phyloP scores from a whole-genome alignment of 768 basidiomycete species.

The Trametes cubensis region DNA sequence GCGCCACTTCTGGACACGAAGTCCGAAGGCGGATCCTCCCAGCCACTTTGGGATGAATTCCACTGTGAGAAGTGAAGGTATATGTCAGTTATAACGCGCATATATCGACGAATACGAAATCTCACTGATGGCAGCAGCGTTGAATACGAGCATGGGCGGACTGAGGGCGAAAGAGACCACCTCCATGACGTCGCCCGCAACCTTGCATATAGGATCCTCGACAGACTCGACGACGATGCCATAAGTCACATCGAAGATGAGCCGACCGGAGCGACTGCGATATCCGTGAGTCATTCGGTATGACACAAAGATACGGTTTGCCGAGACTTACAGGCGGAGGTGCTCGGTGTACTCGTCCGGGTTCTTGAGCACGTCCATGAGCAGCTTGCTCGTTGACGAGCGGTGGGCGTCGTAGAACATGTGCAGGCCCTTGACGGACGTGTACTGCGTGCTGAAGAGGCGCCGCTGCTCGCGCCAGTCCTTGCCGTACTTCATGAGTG shows the following conservation, averaged over 20 bases:
- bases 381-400: not conserved
- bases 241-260: constrained; percentile 33
- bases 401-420: constrained; percentile 6
- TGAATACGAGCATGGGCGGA: constrained; percentile 13
- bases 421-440: not conserved
- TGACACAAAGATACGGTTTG: not conserved
- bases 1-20: constrained; percentile 5
- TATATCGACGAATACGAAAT: not conserved
- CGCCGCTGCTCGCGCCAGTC: constrained; percentile 3
- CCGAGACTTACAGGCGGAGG: constrained; percentile 6
- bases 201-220: constrained; percentile 30
- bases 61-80: not conserved
- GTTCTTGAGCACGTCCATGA: constrained; percentile 8
- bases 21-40: not conserved
- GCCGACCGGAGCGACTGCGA: constrained; percentile 12
- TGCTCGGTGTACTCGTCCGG: constrained; percentile 10
- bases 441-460: constrained; percentile 7
- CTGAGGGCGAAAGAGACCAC: constrained; percentile 12
- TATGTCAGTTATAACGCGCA: not conserved
- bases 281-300: too few species aligned
- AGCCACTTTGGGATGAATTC: constrained; percentile 11
- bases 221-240: constrained; percentile 31
- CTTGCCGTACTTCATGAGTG: constrained; percentile 14
- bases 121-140: constrained; percentile 7
- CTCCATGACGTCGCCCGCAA: constrained; percentile 31